Evolutionary conservation across 192 early-diverging fungal genomes (phyloP), one percentile per base, ranked within the genome.

Genomic region (Linnemannia schmuckeri): DNA sequence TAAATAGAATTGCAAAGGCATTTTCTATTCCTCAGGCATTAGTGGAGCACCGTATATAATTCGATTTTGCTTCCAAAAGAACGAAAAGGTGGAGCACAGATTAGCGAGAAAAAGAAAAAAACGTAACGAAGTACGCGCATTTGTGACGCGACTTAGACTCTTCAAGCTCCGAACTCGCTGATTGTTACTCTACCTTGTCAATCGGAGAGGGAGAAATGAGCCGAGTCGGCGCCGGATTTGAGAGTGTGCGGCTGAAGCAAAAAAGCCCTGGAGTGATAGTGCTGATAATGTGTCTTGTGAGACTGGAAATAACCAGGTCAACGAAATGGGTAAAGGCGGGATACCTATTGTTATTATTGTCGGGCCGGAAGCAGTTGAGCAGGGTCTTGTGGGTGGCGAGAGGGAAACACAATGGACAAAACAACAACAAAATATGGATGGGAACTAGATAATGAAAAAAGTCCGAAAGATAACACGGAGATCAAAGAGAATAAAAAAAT

Each of bases 401-500:
- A 24, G 0, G 9, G 61, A 6, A 33, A 33, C 61, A 35, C 61
- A 66, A 33, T 35, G 27, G 30, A 13, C 61, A 30, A 63, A 33
- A 30, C 27, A 41, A 40, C 37, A 70, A 70, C 18, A 70, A 70
- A 70, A 41, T 37, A 70, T 22, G 52, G 35, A 75, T 9, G 52
- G 47, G 49, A n/a, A 79, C 27, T 55, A 42, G 37, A 72, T 52
- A 71, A 41, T 20, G n/a, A 79, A 61, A 54, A 54, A 38, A 42
- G 37, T 22, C 1, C 35, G 0, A 35, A n/a, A 74, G 75, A 46
- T 77, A 77, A 72, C 78, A 72, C 78, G 8, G 40, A 79, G 70
- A 79, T 79, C 70, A n/a, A 24, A 40, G 40, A 13, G 46, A 52
- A 57, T 37, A 49, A 77, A 42, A 77, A 9, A 52, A 38, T 20